These are phyloP conservation scores for Alternaria sp. DNA, from an alignment of 2,329 filamentous ascomycete species.

Conservation along the genomic window DNA sequence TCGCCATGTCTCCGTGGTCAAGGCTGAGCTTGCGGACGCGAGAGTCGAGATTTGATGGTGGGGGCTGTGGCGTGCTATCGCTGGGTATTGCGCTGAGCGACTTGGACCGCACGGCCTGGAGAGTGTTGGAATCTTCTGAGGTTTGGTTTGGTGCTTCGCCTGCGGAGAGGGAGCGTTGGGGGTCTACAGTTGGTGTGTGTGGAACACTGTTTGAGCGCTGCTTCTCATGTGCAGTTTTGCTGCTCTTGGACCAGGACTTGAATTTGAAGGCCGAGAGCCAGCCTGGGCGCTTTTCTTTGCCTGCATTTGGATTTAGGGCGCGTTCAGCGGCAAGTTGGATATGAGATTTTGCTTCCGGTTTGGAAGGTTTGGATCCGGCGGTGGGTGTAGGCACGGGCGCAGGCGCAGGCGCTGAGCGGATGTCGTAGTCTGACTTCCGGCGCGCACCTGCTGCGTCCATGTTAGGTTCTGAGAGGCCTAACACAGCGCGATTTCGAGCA, in stretches of 20 bases:
- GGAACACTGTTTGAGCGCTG: conserved; percentile 34
- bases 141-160: conserved; percentile 12
- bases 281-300: conserved; percentile 40
- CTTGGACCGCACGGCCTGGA: conserved; percentile 45
- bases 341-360: conserved; percentile 27
- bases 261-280: conserved; percentile 43
- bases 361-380: not conserved
- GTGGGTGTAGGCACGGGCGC: not conserved
- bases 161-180: conserved; percentile 42
- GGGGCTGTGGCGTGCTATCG: conserved; percentile 11
- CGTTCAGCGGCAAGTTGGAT: conserved; percentile 34
- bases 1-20: conserved; percentile 8
- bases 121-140: conserved; percentile 26
- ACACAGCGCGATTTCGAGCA: conserved; percentile 25
- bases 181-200: conserved; percentile 23
- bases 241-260: conserved; percentile 38
- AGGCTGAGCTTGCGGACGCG: conserved; percentile 32
- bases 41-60: conserved; percentile 34
- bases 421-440: conserved; percentile 35
- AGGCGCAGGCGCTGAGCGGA: conserved; percentile 18
- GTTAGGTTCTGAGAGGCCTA: conserved; percentile 18
- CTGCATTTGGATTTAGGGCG: conserved; percentile 24
- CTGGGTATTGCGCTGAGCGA: conserved; percentile 44
- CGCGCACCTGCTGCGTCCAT: conserved; percentile 20
- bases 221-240: conserved; percentile 25